Conservation (phyloP, 768 basidiomycete species). For the Psilocybe cubensis region DNA sequence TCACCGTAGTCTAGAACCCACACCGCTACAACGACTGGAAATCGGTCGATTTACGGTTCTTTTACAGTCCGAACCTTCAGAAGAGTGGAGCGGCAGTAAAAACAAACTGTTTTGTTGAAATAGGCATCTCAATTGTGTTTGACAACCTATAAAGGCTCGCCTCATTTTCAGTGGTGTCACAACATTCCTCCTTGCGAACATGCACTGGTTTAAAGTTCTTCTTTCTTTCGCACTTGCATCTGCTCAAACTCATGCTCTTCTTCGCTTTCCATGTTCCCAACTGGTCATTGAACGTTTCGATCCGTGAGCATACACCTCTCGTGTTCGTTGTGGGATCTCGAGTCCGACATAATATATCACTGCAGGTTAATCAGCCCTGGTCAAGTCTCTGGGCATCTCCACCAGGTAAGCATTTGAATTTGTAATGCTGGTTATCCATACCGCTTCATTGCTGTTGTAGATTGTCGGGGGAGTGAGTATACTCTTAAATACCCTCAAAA, state of each 20-base stretch:
- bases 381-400: slow-evolving; percentile 19
- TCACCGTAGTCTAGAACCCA: background rate
- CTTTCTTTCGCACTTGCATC: background rate
- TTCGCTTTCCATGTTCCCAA: slow-evolving; percentile 26
- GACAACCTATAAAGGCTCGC: background rate
- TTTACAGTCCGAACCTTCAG: background rate
- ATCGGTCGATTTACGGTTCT: background rate
- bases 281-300: slow-evolving; percentile 23
- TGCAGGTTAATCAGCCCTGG: slow-evolving; percentile 20
- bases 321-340: no score
- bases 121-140: no score
- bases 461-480: background rate
- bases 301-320: slow-evolving; percentile 16
- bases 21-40: background rate
- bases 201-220: background rate
- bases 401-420: slow-evolving; percentile 10
- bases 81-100: no score
- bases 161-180: no score
- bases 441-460: background rate
- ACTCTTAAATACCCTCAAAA: background rate
- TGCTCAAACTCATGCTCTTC: slow-evolving; percentile 14
- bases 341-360: no score
- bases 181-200: no score
- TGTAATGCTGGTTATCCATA: background rate
- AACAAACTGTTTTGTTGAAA: no score